phyloP scores from a whole-genome alignment of 139 green algal species.

The Asterochloris sp. region DNA sequence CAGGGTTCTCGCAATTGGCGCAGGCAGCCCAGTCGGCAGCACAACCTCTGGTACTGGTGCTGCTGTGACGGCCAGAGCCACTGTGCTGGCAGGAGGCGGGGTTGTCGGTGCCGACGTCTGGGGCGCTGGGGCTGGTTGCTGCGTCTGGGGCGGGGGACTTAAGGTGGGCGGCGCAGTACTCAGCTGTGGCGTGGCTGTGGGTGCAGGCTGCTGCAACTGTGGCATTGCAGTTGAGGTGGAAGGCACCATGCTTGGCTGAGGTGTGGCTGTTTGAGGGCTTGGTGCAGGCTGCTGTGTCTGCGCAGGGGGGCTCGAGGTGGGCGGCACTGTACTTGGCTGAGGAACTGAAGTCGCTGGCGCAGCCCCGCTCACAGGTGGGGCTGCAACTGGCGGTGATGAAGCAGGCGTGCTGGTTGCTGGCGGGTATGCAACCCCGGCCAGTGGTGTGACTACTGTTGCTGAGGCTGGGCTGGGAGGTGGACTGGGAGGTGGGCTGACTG shows the following conservation, averaged over 20 bases:
- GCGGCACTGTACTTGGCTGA: no score
- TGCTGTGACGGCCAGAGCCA: neutral
- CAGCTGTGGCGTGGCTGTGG: no score
- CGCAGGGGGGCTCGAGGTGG: no score
- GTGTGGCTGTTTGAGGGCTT: neutral
- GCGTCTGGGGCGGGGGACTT: no score
- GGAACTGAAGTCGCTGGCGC: no score
- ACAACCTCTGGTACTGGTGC: neutral
- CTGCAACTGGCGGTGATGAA: no score
- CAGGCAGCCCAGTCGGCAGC: neutral
- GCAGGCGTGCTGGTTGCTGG: no score
- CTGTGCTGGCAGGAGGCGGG: neutral
- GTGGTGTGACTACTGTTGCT: neutral
- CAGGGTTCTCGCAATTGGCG: neutral
- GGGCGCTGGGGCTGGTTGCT: neutral
- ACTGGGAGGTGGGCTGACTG: neutral
- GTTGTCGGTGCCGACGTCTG: neutral
- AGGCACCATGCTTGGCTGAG: neutral
- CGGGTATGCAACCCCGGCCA: no score
- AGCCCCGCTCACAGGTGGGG: no score
- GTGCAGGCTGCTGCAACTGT: neutral
- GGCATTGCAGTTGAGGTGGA: neutral
- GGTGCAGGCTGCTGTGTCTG: neutral
- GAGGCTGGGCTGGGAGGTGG: neutral
- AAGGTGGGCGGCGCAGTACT: no score